Evolutionary conservation across 192 early-diverging fungal genomes (phyloP), one percentile per base, ranked within the genome.

Genomic region (Coemansia furcata): DNA sequence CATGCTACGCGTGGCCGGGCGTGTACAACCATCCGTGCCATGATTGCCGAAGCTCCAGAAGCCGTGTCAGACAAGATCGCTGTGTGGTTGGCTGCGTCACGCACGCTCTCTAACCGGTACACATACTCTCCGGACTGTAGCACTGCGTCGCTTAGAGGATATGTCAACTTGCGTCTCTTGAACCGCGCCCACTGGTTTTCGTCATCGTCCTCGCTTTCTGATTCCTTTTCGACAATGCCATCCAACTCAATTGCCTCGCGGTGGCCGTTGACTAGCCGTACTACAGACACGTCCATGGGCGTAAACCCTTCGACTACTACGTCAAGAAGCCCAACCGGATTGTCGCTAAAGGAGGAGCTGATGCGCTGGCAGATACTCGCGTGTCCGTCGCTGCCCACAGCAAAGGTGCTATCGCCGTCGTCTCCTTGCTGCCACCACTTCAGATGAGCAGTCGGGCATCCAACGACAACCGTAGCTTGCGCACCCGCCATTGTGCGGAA

Each of bases 281-380:
- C 74, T 11, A 82, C 69, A 33, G 68, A 68, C 65, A 82, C 68
- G 29, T 77, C 79, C 14, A 82, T 61, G 26, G 79, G 79, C 65
- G 69, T 74, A 43, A 73, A 82, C 3, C 79, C 79, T 39, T 74
- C 72, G 23, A 57, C 80, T n/a, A 71, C 71, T 5, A 66, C 80
- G 36, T 77, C 68, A 14, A 82, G 68, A 32, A 77, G 62, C 15
- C 79, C 8, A 17, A 19, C 30, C 8, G 30, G 29, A 37, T 57
- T 65, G 21, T 47, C 44, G 19, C 59, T 10, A 14, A 14, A 35
- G 14, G 50, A 30, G 4, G 52, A 57, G 10, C 49, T 68, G 2
- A 60, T n/a, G 47, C 79, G 71, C 62, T 82, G 74, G 65, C 79
- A 82, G 23, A 82, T 77, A 26, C 74, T 82, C 8, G 79, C 79